Evolutionary conservation across 495 filamentous ascomycete species (phyloP).

Genomic region (Aspergillus carlsbadensis): DNA sequence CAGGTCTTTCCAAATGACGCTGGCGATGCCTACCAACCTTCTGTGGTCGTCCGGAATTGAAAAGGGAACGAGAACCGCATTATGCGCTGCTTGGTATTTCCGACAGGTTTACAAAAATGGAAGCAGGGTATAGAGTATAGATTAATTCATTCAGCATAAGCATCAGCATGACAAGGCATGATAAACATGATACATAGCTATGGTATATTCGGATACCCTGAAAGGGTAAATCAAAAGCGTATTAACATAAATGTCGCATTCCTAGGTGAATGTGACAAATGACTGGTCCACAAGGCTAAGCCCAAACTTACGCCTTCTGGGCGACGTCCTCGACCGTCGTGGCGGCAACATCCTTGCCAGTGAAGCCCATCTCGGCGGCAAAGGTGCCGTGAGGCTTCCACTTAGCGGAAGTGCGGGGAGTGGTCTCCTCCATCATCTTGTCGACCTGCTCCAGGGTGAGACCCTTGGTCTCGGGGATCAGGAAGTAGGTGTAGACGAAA

Average conservation of each 20-base stretch:
- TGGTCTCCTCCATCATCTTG: conserved; percentile 85
- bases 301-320: conserved; percentile 30
- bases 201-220: conserved; percentile 1
- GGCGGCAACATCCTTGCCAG: conserved; percentile 30
- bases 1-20: no score
- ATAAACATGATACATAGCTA: conserved; percentile 8
- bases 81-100: no score
- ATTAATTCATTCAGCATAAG: conserved; percentile 7
- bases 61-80: no score
- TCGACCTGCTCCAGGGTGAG: conserved; percentile 87
- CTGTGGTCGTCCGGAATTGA: no score
- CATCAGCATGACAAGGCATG: conserved; percentile 1
- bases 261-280: not conserved
- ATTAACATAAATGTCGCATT: not conserved
- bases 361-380: conserved; percentile 60
- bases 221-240: not conserved
- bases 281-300: not conserved
- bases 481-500: conserved; percentile 74
- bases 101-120: no score
- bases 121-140: not conserved
- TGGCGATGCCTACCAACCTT: no score
- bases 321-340: conserved; percentile 30
- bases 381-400: conserved; percentile 78
- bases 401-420: conserved; percentile 67
- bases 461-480: conserved; percentile 85